Conservation (phyloP, 2,329 filamentous ascomycete species). For the Talaromyces funiculosus region DNA sequence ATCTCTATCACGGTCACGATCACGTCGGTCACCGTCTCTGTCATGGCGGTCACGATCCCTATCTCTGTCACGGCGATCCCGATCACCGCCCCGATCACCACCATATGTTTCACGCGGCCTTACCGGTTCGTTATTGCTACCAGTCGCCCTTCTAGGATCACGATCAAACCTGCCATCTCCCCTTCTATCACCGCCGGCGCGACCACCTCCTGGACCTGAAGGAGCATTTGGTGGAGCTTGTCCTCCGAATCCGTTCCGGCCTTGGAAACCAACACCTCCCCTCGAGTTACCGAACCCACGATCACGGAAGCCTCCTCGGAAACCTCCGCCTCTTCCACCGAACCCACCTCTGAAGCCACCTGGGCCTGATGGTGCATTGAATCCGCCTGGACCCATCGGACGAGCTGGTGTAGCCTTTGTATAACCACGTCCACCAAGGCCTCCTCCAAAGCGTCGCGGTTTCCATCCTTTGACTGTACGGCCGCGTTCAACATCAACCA, state of each 20-base stretch:
- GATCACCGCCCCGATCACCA: slow-evolving; percentile 38
- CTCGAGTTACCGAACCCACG: slow-evolving; percentile 43
- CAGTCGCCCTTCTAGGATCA: slow-evolving; percentile 54
- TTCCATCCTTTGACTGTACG: slow-evolving; percentile 92
- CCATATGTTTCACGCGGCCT: slow-evolving; percentile 60
- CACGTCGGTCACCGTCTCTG: slow-evolving; percentile 54
- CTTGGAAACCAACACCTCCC: slow-evolving; percentile 54
- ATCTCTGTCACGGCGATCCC: slow-evolving; percentile 18
- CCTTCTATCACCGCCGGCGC: slow-evolving; percentile 38
- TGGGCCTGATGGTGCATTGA: slow-evolving; percentile 51
- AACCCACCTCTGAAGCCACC: slow-evolving; percentile 55
- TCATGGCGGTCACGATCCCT: slow-evolving; percentile 44
- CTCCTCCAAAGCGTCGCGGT: slow-evolving; percentile 83
- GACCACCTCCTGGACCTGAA: slow-evolving; percentile 51
- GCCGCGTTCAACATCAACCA: slow-evolving; percentile 94
- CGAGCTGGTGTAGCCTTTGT: slow-evolving; percentile 73
- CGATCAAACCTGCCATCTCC: slow-evolving; percentile 46
- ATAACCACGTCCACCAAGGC: slow-evolving; percentile 86
- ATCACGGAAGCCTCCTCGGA: slow-evolving; percentile 49
- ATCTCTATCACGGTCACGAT: slow-evolving; percentile 49
- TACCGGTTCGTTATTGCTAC: slow-evolving; percentile 80
- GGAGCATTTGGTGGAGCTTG: slow-evolving; percentile 47
- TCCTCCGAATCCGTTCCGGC: slow-evolving; percentile 47
- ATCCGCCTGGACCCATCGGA: slow-evolving; percentile 59
- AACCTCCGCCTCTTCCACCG: slow-evolving; percentile 44